phyloP scores from a whole-genome alignment of 2,329 filamentous ascomycete species.

The Biscogniauxia mediterranea region DNA sequence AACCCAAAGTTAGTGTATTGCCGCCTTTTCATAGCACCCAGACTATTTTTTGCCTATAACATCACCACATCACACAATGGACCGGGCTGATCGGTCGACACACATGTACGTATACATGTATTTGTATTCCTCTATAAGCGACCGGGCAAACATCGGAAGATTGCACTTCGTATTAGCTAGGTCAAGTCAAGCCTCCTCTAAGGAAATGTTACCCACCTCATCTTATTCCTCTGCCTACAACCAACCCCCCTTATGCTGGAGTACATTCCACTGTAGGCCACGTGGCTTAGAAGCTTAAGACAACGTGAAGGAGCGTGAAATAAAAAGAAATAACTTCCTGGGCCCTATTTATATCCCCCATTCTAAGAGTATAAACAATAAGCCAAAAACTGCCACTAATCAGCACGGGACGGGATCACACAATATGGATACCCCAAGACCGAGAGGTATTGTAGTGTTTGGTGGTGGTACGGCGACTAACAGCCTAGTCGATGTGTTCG shows the following conservation, averaged over 20 bases:
- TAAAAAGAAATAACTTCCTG: neutral
- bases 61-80: too few relatives aligned
- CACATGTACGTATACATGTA: too few relatives aligned
- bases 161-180: neutral
- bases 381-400: too few relatives aligned
- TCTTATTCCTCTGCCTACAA: neutral
- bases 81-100: too few relatives aligned
- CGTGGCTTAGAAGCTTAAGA: neutral
- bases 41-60: neutral
- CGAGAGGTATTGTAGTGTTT: constrained; percentile 73
- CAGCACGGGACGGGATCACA: neutral
- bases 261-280: neutral
- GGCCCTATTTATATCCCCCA: too few relatives aligned
- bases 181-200: neutral
- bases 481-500: constrained; percentile 88
- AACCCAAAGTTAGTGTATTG: neutral
- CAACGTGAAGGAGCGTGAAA: neutral
- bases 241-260: neutral
- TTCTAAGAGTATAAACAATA: too few relatives aligned
- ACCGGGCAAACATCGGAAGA: constrained; percentile 17
- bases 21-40: neutral
- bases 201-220: neutral
- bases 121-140: neutral
- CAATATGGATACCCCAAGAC: constrained; percentile 21
- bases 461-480: constrained; percentile 95